Percentiles rank a stretch among this genome's conserved stretches.
phyloP scores from a whole-genome alignment of 345 rosid genomes.

The Moringa oleifera region DNA sequence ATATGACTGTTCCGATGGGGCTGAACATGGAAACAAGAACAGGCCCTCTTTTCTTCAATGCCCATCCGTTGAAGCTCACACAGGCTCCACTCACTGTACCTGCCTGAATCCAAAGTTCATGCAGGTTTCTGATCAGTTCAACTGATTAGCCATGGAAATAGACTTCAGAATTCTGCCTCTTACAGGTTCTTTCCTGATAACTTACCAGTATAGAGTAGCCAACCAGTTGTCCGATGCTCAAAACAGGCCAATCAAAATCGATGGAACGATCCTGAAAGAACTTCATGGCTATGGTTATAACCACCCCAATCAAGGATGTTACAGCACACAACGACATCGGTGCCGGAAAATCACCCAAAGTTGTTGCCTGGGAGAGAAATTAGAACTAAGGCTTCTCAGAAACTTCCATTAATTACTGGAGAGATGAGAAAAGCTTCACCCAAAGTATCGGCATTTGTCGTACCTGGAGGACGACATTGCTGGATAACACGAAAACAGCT shows the following conservation, averaged over 20 bases:
- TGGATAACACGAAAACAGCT: constrained; percentile 57
- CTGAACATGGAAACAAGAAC: constrained; percentile 81
- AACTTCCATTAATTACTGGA: too few relatives aligned
- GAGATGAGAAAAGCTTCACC: too few relatives aligned
- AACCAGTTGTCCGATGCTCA: constrained; percentile 32
- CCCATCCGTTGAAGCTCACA: constrained; percentile 92
- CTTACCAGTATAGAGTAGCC: constrained; percentile 56
- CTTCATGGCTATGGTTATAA: constrained; percentile 45
- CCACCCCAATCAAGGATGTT: constrained; percentile 65
- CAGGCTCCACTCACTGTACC: constrained; percentile 63
- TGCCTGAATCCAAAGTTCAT: constrained; percentile 31
- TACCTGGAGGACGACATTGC: constrained; percentile 77
- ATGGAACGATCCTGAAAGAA: constrained; percentile 33
- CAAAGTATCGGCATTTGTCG: too few relatives aligned
- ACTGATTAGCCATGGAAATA: too few relatives aligned
- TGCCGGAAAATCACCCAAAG: constrained; percentile 79
- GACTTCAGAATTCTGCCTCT: too few relatives aligned
- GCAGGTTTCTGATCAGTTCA: background rate
- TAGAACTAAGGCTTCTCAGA: too few relatives aligned
- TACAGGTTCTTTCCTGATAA: too few relatives aligned
- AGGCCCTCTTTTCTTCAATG: constrained; percentile 86
- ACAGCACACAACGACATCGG: constrained; percentile 75
- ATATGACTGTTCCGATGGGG: constrained; percentile 65
- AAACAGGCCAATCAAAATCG: constrained; percentile 33
- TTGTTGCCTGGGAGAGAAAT: constrained; percentile 54